phyloP scores from a whole-genome alignment of 2,329 filamentous ascomycete species.

The Fusarium secorum region DNA sequence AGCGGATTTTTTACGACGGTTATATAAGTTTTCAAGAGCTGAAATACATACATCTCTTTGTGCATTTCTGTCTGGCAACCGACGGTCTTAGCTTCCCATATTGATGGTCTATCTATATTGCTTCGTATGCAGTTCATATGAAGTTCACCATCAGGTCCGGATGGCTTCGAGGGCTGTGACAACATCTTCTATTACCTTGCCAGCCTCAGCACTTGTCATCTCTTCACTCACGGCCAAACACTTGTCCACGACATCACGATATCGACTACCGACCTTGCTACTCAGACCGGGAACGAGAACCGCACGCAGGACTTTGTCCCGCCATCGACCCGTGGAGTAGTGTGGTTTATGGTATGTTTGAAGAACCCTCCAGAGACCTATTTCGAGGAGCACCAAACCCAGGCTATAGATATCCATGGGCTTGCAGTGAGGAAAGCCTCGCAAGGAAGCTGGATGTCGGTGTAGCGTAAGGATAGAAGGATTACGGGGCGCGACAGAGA shows the following conservation, averaged over 20 bases:
- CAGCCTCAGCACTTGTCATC: slow-evolving; percentile 49
- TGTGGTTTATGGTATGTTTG: slow-evolving; percentile 52
- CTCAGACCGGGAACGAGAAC: slow-evolving; percentile 52
- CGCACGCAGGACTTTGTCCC: slow-evolving; percentile 52
- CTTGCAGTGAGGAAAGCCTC: slow-evolving; percentile 55
- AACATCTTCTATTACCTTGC: slow-evolving; percentile 53
- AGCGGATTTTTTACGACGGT: slow-evolving; percentile 34
- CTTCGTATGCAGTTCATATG: background rate
- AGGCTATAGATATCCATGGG: slow-evolving; percentile 62
- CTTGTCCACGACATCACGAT: slow-evolving; percentile 52
- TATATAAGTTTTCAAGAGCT: slow-evolving; percentile 37
- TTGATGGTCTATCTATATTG: background rate
- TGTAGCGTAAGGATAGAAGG: slow-evolving; percentile 55
- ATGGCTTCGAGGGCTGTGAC: slow-evolving; percentile 53
- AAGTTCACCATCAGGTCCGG: slow-evolving; percentile 32
- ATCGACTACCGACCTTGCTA: slow-evolving; percentile 52
- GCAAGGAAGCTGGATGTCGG: slow-evolving; percentile 54
- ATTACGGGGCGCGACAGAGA: slow-evolving; percentile 55
- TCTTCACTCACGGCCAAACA: slow-evolving; percentile 51
- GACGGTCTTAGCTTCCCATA: background rate
- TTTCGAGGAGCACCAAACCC: slow-evolving; percentile 59
- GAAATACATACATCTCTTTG: slow-evolving; percentile 28
- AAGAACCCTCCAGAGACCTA: slow-evolving; percentile 57
- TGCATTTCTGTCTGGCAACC: background rate
- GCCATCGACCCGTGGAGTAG: slow-evolving; percentile 53